Base-by-base conservation (phyloP, 306 rosid species). In the Mucuna pruriens region DNA sequence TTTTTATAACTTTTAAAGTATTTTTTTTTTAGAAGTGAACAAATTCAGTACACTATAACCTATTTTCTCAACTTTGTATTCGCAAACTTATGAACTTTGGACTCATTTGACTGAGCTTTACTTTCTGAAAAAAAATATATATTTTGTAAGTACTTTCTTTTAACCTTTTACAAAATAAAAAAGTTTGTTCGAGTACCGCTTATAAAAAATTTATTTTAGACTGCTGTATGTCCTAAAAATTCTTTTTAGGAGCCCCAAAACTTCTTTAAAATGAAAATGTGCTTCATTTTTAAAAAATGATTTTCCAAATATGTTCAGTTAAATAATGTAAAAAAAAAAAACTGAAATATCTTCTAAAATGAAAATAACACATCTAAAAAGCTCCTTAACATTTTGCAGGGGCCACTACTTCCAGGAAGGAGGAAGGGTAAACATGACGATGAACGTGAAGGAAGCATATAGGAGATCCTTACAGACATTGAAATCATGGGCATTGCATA, bases 361-460 rank as follows among this genome's bases (percentile, higher is more conserved):
- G 6, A 6, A 48, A 71, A 71, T 9, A 17, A 51, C 61, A 9
- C 9, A 26, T 66, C 26, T 57, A 16, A 58, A 46, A 10, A 12
- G 61, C 60, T 51, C 10, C 60, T 25, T 22, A 16, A 22, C 15
- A 7, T 62, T 82, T 78, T 86, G 74, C 85, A 96, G 99, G 80
- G 91, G 98, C 10, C 81, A 52, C 68, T 90, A 90, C 83, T 93
- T 96, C 63, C 94, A 93, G 84, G 95, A 96, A 86, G 89, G 84
- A 31, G 86, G 89, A 52, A 83, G 74, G 40, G 70, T 90, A 26
- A 92, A 92, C 66, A 73, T 75, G 88, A 85, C 84, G 9, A 90
- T 94, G 94, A 86, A 86, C 40, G 89, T 86, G 23, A 84, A 74
- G 78, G 92, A 96, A 82, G 98, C 97, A 54, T 94, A 90, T 78